Percentiles rank a stretch among this genome's conserved stretches.
These are phyloP conservation scores for Cucumis sativus DNA, from an alignment of 306 rosid genomes.

Conservation along the genomic window DNA sequence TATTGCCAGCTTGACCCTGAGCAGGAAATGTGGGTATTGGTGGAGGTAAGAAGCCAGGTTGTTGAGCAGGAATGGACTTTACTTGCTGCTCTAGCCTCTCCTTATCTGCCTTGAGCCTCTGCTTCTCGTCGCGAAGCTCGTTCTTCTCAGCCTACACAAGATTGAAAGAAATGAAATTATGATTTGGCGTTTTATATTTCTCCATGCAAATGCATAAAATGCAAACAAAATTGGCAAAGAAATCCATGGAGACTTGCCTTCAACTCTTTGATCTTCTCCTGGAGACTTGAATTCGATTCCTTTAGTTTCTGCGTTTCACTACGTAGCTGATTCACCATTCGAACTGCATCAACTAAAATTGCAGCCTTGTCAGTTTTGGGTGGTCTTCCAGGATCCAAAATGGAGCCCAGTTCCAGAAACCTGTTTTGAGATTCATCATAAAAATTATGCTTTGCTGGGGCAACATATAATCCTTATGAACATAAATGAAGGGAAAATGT, in stretches of 20 bases:
- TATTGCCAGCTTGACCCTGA: slow-evolving; percentile 80
- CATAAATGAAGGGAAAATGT: background rate
- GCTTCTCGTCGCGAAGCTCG: slow-evolving; percentile 92
- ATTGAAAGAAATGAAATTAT: background rate
- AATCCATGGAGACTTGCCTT: slow-evolving; percentile 33
- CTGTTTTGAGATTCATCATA: slow-evolving; percentile 25
- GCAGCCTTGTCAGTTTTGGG: slow-evolving; percentile 93
- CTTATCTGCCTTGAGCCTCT: slow-evolving; percentile 80
- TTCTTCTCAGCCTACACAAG: slow-evolving; percentile 58
- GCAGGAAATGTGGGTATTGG: slow-evolving; percentile 78
- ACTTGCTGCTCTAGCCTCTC: slow-evolving; percentile 82
- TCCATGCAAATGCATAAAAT: background rate
- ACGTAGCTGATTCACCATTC: slow-evolving; percentile 74
- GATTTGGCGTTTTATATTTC: background rate
- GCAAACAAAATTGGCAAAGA: background rate
- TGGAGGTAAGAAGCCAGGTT: slow-evolving; percentile 68
- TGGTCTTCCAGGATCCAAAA: slow-evolving; percentile 88
- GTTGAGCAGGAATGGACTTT: slow-evolving; percentile 59
- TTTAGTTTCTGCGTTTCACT: slow-evolving; percentile 78
- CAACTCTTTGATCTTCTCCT: slow-evolving; percentile 85
- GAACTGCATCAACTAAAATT: slow-evolving; percentile 66
- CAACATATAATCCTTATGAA: background rate
- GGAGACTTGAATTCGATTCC: slow-evolving; percentile 65
- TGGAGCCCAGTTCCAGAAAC: slow-evolving; percentile 79
- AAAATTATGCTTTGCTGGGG: background rate